These are phyloP conservation scores for Fusarium sterilihyphosum DNA, from an alignment of 2,329 filamentous ascomycete genomes.

Conservation along the genomic window DNA sequence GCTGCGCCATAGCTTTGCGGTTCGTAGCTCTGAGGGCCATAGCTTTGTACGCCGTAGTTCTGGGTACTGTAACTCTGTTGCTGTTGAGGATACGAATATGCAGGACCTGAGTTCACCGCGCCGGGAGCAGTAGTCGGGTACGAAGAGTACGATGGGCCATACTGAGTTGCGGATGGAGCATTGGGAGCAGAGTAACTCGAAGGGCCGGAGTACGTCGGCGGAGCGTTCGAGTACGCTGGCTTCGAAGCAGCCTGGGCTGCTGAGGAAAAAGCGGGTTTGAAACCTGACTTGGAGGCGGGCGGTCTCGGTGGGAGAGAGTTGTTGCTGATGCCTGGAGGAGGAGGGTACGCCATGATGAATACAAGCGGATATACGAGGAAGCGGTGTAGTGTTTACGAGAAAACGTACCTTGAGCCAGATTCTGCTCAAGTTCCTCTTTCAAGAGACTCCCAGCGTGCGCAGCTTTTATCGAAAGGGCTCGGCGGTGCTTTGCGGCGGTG, in stretches of 20 bases:
- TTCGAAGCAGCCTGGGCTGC: slow-evolving; percentile 47
- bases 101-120: slow-evolving; percentile 42
- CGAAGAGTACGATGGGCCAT: slow-evolving; percentile 56
- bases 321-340: slow-evolving; percentile 75
- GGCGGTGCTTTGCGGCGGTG: neutral
- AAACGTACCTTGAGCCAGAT: slow-evolving; percentile 63
- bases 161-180: slow-evolving; percentile 50
- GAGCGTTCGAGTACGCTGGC: slow-evolving; percentile 50
- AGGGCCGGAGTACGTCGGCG: slow-evolving; percentile 43
- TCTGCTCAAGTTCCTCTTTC: slow-evolving; percentile 48
- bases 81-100: slow-evolving; percentile 44
- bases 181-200: slow-evolving; percentile 49
- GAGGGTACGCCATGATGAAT: slow-evolving; percentile 87
- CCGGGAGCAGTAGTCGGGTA: slow-evolving; percentile 46
- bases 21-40: slow-evolving; percentile 40
- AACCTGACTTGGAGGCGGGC: slow-evolving; percentile 65
- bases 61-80: slow-evolving; percentile 25
- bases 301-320: slow-evolving; percentile 77
- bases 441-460: slow-evolving; percentile 9
- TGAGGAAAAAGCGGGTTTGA: slow-evolving; percentile 62
- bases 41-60: slow-evolving; percentile 51
- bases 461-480: slow-evolving; percentile 1
- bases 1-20: slow-evolving; percentile 55
- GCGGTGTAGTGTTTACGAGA: slow-evolving; percentile 40
- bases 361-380: slow-evolving; percentile 46